phyloP scores from a whole-genome alignment of 2,329 filamentous ascomycete species.

The Rhinocladiella similis region DNA sequence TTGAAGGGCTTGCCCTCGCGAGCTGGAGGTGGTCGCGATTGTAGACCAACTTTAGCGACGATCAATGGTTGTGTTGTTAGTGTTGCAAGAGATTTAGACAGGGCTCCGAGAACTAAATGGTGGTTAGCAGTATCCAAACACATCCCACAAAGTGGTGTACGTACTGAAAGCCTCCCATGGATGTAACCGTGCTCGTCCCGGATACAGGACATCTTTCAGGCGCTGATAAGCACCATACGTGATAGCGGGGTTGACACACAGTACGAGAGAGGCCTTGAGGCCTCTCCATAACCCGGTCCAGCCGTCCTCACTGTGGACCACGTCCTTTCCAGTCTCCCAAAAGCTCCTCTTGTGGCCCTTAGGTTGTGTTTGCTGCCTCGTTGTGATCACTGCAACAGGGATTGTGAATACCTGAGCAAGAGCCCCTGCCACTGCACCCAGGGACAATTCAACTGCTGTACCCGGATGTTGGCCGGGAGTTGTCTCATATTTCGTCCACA shows the following conservation, averaged over 20 bases:
- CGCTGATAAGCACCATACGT: conserved; percentile 97
- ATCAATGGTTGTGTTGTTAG: conserved; percentile 93
- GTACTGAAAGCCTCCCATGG: conserved; percentile 89
- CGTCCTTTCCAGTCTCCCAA: conserved; percentile 82
- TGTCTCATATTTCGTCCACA: conserved; percentile 66
- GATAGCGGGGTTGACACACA: conserved; percentile 95
- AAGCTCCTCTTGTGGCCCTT: conserved; percentile 84
- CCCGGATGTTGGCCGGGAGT: conserved; percentile 55
- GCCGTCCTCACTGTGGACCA: conserved; percentile 87
- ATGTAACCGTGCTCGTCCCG: conserved; percentile 71
- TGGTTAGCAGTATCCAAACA: conserved; percentile 1
- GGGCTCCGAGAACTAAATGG: conserved; percentile 74
- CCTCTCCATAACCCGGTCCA: conserved; percentile 89
- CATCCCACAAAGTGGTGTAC: conserved; percentile 40
- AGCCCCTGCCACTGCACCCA: conserved; percentile 86
- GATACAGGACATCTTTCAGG: conserved; percentile 74
- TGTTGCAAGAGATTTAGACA: conserved; percentile 90
- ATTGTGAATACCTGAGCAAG: conserved; percentile 95
- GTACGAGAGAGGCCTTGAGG: conserved; percentile 89
- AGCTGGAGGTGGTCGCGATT: conserved; percentile 83
- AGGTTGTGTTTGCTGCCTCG: conserved; percentile 88
- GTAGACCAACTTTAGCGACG: conserved; percentile 94
- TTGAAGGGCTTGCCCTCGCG: conserved; percentile 90
- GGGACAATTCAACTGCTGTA: conserved; percentile 76
- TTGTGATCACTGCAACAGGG: conserved; percentile 91